These are phyloP conservation scores for Fusarium sp. DNA, from an alignment of 2,329 filamentous ascomycete genomes.

Conservation along the genomic window DNA sequence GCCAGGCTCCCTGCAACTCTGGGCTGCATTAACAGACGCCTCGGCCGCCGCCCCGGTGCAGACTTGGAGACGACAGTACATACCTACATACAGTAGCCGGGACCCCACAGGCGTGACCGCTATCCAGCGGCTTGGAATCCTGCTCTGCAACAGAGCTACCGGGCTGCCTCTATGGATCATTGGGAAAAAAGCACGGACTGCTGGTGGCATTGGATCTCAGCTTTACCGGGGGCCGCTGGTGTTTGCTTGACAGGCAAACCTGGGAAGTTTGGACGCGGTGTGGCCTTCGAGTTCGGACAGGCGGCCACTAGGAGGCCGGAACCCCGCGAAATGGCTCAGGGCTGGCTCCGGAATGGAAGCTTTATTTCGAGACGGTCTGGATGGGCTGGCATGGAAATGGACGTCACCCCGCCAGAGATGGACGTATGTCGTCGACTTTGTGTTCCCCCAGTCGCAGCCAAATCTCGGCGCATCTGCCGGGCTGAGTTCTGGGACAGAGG, in stretches of 20 bases:
- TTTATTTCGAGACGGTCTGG: neutral
- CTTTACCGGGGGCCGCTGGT: conserved; percentile 10
- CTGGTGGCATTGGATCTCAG: conserved; percentile 8
- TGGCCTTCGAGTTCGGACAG: conserved; percentile 11
- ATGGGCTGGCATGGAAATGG: neutral
- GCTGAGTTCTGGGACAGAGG: conserved; percentile 6
- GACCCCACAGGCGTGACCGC: conserved; percentile 31
- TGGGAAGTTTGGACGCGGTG: conserved; percentile 25
- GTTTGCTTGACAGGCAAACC: conserved; percentile 22
- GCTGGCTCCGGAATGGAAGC: conserved; percentile 25
- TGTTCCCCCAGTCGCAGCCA: conserved; percentile 16
- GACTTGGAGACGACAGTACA: neutral
- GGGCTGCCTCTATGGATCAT: neutral
- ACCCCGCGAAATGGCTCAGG: conserved; percentile 33
- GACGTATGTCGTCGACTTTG: neutral
- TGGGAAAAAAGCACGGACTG: conserved; percentile 26
- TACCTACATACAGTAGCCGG: conserved; percentile 18
- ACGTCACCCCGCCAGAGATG: conserved; percentile 25
- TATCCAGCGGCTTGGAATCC: conserved; percentile 37
- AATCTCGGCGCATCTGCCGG: conserved; percentile 21
- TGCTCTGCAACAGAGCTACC: conserved; percentile 3
- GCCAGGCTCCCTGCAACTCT: conserved; percentile 32
- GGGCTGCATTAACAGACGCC: conserved; percentile 17
- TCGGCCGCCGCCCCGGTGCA: conserved; percentile 12
- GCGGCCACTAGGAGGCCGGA: conserved; percentile 32